Conservation (phyloP, 257 asterid species). For the Solanum piurae region DNA sequence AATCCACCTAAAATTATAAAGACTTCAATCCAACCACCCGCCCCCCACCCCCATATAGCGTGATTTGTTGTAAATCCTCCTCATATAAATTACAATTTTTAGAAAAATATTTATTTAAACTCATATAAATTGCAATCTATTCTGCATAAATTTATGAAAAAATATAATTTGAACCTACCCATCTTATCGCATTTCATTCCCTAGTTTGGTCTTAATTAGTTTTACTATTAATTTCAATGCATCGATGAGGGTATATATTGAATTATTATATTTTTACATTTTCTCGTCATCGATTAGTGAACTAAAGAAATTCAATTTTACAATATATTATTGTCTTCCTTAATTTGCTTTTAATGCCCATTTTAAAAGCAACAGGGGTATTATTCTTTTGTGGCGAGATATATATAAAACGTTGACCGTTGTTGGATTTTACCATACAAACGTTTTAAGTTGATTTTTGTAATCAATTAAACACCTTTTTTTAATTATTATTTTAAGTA, state of each 20-base stretch:
- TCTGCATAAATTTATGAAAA: too few relatives aligned
- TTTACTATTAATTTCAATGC: not conserved
- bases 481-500: not conserved
- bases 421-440: not conserved
- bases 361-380: not conserved
- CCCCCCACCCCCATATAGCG: too few relatives aligned
- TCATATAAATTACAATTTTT: too few relatives aligned
- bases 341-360: not conserved
- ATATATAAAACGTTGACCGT: not conserved
- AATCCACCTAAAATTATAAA: too few relatives aligned
- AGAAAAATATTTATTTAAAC: too few relatives aligned
- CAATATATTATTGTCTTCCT: not conserved
- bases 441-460: not conserved
- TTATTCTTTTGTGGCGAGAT: not conserved
- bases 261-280: not conserved
- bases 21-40: too few relatives aligned
- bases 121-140: too few relatives aligned
- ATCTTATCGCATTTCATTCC: not conserved
- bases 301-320: not conserved
- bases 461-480: not conserved
- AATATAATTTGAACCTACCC: not conserved
- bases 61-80: too few relatives aligned
- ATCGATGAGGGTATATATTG: not conserved
- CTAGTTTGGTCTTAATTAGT: not conserved
- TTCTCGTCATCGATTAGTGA: not conserved